A percentile compares a stretch with the other conserved stretches of the same genome.
phyloP scores from a whole-genome alignment of 495 filamentous ascomycete genomes.

The Xylaria cubensis region DNA sequence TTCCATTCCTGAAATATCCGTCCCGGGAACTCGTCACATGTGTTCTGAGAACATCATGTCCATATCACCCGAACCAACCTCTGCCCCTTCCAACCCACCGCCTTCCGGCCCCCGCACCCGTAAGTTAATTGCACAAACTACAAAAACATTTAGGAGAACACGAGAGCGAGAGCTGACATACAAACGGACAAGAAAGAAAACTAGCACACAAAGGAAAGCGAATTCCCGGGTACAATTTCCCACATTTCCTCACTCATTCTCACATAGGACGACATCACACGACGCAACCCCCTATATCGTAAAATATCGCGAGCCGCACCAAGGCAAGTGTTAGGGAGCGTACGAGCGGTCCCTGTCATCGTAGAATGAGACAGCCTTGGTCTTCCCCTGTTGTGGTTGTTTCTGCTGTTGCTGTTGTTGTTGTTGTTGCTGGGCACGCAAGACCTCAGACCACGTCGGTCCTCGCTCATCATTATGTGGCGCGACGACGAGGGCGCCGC shows the following conservation, averaged over 20 bases:
- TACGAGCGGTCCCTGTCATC: conserved; percentile 11
- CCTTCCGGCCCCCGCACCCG: background rate
- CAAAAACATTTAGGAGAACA: background rate
- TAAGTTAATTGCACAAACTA: background rate
- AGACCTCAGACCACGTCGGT: conserved; percentile 39
- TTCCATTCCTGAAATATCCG: background rate
- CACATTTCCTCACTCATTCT: background rate
- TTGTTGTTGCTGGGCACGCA: conserved; percentile 23
- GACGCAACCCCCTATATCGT: background rate
- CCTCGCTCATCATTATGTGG: conserved; percentile 30
- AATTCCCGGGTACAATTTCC: conserved; percentile 5
- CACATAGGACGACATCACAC: background rate
- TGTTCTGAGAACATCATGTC: background rate
- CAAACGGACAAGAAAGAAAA: background rate
- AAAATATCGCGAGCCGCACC: background rate
- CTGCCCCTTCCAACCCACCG: background rate
- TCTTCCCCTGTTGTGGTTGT: conserved; percentile 13
- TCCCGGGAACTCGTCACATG: background rate
- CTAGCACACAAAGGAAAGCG: background rate
- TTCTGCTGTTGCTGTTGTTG: conserved; percentile 23
- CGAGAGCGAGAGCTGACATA: background rate
- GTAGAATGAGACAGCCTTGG: conserved; percentile 14
- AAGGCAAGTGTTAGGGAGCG: background rate
- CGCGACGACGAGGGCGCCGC: conserved; percentile 14
- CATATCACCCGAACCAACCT: background rate